phyloP scores from a whole-genome alignment of 2,329 filamentous ascomycete species.

The Zasmidium angulare region DNA sequence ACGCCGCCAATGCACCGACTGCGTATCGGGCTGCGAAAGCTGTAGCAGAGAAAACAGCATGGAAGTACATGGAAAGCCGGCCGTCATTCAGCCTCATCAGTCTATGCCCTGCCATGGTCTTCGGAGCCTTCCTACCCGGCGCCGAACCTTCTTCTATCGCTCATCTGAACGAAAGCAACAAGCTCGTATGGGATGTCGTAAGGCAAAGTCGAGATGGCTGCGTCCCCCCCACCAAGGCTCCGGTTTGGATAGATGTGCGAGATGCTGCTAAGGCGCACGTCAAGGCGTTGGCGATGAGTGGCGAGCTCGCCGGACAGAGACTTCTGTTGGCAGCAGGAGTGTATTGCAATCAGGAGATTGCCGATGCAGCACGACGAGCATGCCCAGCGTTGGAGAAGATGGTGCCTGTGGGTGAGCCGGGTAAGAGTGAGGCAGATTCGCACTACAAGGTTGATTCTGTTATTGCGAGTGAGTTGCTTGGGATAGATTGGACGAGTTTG shows the following conservation, averaged over 20 bases:
- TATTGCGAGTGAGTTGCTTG: background rate
- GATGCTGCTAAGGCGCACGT: background rate
- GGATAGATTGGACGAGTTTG: background rate
- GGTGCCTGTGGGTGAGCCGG: background rate
- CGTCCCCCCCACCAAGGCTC: background rate
- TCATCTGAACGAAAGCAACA: conserved; percentile 1
- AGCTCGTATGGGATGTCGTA: background rate
- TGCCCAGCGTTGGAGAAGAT: background rate
- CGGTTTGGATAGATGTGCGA: background rate
- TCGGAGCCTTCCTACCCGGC: background rate
- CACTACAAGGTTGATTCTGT: background rate
- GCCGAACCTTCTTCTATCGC: background rate
- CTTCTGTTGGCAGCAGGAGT: background rate
- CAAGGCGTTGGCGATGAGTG: background rate
- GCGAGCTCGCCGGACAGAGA: no score
- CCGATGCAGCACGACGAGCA: background rate
- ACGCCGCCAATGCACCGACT: background rate
- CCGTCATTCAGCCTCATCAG: background rate
- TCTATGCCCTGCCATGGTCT: background rate
- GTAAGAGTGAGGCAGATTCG: background rate
- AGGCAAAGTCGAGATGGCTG: background rate
- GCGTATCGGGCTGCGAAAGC: background rate
- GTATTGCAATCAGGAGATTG: background rate
- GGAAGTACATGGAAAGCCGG: background rate
- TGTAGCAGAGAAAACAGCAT: background rate